Conservation (phyloP, 495 filamentous ascomycete genomes). For the Durotheca rogersii region DNA sequence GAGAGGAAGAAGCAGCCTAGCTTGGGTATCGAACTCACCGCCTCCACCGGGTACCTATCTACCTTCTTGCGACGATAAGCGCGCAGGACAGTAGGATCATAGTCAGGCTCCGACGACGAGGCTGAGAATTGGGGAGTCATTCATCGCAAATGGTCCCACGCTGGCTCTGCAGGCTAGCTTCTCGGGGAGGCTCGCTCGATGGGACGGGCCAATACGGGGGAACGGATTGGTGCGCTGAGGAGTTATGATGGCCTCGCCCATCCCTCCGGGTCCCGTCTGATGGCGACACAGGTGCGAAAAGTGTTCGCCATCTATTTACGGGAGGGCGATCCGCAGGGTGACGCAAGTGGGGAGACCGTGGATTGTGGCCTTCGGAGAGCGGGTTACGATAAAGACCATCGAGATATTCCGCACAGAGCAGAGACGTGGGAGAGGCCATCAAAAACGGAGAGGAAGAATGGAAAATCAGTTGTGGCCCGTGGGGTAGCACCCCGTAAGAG, state of each 20-base stretch:
- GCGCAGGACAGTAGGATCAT: slow-evolving; percentile 1
- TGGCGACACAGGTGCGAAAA: slow-evolving; percentile 23
- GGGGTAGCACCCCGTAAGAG: no score
- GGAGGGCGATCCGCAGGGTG: slow-evolving; percentile 6
- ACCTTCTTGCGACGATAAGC: neutral
- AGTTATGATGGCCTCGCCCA: no score
- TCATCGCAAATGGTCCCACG: no score
- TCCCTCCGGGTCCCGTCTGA: no score
- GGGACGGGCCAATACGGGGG: neutral
- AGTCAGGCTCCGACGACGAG: neutral
- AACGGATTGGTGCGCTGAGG: no score
- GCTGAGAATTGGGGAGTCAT: neutral
- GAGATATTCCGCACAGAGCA: neutral
- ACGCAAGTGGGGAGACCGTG: slow-evolving; percentile 5
- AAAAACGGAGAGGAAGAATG: neutral
- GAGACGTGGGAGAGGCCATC: neutral
- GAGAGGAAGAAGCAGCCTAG: neutral
- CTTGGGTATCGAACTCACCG: neutral
- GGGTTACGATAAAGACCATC: neutral
- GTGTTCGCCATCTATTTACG: slow-evolving; percentile 25
- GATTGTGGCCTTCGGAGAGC: neutral
- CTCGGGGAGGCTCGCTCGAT: slow-evolving; percentile 10
- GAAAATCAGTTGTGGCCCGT: no score
- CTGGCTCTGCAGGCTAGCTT: slow-evolving; percentile 20
- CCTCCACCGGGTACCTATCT: no score